Evolutionary conservation across 306 rosid genomes (phyloP).

Genomic region (Prunus kanzakura): DNA sequence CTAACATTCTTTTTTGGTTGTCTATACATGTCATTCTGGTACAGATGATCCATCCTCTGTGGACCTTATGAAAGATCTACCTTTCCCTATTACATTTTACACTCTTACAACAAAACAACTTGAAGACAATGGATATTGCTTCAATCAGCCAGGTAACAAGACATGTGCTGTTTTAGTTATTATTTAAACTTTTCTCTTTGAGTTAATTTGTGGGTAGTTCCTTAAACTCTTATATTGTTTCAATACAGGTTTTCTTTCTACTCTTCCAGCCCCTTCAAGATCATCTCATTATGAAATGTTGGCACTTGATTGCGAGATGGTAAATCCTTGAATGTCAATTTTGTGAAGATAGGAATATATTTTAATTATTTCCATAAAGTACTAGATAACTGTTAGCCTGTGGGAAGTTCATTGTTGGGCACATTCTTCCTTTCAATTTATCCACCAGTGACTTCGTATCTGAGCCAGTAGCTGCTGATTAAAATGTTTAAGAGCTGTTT

Average conservation of each 20-base stretch:
- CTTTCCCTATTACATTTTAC: conserved; percentile 82
- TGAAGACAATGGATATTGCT: conserved; percentile 82
- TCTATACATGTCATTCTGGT: conserved; percentile 19
- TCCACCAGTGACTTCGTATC: not conserved
- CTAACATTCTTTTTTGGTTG: not conserved
- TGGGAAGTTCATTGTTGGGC: not conserved
- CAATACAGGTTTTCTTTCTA: conserved; percentile 66
- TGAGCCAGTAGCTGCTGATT: not conserved
- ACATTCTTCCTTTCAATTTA: not conserved
- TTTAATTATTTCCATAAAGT: not conserved
- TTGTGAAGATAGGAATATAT: not conserved
- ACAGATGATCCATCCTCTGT: conserved; percentile 30
- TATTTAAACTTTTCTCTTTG: not conserved
- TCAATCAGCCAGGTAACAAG: conserved; percentile 69
- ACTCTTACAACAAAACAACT: conserved; percentile 71
- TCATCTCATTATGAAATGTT: conserved; percentile 56
- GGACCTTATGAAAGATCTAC: conserved; percentile 58
- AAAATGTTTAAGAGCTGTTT: not conserved
- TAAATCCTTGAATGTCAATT: conserved; percentile 31
- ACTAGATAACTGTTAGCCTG: not conserved
- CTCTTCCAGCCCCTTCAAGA: conserved; percentile 69
- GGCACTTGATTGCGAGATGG: conserved; percentile 99
- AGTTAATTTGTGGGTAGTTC: not conserved
- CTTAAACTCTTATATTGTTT: conserved; percentile 4
- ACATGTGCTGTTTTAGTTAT: not conserved